Conservation (phyloP, 129 eudicot species). For the Arctium minus region DNA sequence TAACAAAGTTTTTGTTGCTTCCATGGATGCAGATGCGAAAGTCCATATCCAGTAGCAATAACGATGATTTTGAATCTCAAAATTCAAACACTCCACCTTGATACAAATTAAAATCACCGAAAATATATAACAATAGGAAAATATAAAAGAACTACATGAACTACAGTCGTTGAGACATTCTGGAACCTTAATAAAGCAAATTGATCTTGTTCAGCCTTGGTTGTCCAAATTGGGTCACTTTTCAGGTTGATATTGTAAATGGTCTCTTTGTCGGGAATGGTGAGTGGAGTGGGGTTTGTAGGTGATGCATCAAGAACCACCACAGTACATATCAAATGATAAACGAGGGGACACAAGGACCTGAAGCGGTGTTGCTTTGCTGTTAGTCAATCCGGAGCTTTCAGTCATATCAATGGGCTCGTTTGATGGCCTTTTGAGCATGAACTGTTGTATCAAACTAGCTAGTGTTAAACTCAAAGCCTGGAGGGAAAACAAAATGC, state of each 20-base stretch:
- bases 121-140: neutral
- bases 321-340: neutral
- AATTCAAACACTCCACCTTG: neutral
- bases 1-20: neutral
- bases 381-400: constrained; percentile 2
- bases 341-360: constrained; percentile 14
- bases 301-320: neutral
- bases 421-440: neutral
- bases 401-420: constrained; percentile 34
- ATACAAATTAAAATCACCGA: neutral
- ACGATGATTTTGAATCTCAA: neutral
- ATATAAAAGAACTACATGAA: neutral
- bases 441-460: constrained; percentile 15
- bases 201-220: neutral
- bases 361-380: constrained; percentile 19
- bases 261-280: no score
- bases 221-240: no score
- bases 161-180: neutral
- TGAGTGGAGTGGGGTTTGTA: neutral
- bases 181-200: no score
- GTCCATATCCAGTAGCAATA: neutral
- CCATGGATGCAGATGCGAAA: neutral
- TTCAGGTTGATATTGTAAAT: no score
- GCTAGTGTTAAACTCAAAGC: constrained; percentile 12
- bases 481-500: constrained; percentile 2